These are phyloP conservation scores for Didymellaceae sp. DNA, from an alignment of 2,329 filamentous ascomycete genomes.

Conservation along the genomic window DNA sequence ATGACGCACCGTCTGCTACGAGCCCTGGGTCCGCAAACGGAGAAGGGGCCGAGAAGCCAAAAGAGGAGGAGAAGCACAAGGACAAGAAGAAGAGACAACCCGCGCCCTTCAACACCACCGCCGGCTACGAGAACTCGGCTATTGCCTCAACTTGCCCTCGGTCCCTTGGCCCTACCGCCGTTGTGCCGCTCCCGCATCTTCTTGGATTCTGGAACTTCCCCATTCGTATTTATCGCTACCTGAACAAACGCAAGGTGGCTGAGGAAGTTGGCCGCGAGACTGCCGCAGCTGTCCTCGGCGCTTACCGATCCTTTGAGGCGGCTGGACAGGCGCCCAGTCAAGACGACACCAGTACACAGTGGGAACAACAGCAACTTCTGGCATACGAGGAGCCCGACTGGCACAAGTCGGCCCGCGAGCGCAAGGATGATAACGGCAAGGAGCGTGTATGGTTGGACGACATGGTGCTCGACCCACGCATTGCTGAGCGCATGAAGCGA, in stretches of 20 bases:
- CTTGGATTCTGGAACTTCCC: constrained; percentile 93
- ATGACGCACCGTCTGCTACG: constrained; percentile 47
- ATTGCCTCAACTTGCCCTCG: constrained; percentile 71
- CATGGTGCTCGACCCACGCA: constrained; percentile 76
- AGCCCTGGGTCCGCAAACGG: constrained; percentile 32
- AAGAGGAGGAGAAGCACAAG: constrained; percentile 53
- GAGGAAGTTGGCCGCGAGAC: constrained; percentile 88
- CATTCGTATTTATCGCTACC: constrained; percentile 82
- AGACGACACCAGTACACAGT: constrained; percentile 44
- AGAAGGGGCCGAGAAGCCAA: constrained; percentile 38
- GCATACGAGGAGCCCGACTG: constrained; percentile 78
- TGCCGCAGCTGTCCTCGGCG: constrained; percentile 78
- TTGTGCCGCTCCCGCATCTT: constrained; percentile 83
- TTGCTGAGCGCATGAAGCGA: constrained; percentile 78
- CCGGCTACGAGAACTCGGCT: constrained; percentile 71
- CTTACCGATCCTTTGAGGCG: constrained; percentile 54
- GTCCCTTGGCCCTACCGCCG: constrained; percentile 73
- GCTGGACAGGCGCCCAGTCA: constrained; percentile 33
- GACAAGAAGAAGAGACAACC: constrained; percentile 64
- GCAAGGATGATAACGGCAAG: constrained; percentile 57
- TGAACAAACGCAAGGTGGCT: constrained; percentile 83
- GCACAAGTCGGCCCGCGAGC: constrained; percentile 76
- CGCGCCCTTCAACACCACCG: constrained; percentile 73
- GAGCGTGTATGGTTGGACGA: constrained; percentile 75
- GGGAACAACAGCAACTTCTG: constrained; percentile 71